phyloP scores from a whole-genome alignment of 2,329 filamentous ascomycete genomes.

The Fusarium veterinarium region DNA sequence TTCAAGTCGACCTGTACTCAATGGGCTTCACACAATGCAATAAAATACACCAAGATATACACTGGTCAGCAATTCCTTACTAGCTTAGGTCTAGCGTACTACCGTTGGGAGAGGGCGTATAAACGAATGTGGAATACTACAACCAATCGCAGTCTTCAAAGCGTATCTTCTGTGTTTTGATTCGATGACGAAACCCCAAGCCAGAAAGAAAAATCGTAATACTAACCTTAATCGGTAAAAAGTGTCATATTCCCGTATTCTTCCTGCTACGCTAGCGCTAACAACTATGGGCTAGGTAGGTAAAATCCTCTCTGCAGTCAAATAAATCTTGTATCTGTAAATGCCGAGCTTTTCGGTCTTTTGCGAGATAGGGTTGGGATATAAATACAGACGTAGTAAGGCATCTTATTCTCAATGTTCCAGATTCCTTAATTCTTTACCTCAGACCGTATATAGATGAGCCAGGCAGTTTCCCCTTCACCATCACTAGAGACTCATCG shows the following conservation, averaged over 20 bases:
- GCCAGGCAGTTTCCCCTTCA: fast-evolving
- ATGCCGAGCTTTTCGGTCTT: not conserved
- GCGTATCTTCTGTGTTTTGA: not conserved
- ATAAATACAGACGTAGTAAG: not conserved
- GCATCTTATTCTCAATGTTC: fast-evolving
- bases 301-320: fast-evolving
- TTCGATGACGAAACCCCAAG: not conserved
- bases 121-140: not conserved
- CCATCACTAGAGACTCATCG: fast-evolving
- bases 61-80: not conserved
- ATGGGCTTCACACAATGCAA: not conserved
- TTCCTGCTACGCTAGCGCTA: not conserved
- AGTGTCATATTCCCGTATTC: not conserved
- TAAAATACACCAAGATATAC: too few species aligned
- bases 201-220: not conserved
- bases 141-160: not conserved
- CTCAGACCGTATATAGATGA: fast-evolving
- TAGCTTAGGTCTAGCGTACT: not conserved
- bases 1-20: not conserved
- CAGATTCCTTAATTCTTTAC: fast-evolving
- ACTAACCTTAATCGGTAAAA: not conserved
- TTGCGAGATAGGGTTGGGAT: fast-evolving
- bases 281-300: not conserved
- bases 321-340: fast-evolving
- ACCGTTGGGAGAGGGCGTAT: not conserved